Percentiles rank a stretch among this genome's conserved stretches.
These are phyloP conservation scores for Brasilioporus rufonigricans DNA, from an alignment of 768 basidiomycete genomes.

Conservation along the genomic window DNA sequence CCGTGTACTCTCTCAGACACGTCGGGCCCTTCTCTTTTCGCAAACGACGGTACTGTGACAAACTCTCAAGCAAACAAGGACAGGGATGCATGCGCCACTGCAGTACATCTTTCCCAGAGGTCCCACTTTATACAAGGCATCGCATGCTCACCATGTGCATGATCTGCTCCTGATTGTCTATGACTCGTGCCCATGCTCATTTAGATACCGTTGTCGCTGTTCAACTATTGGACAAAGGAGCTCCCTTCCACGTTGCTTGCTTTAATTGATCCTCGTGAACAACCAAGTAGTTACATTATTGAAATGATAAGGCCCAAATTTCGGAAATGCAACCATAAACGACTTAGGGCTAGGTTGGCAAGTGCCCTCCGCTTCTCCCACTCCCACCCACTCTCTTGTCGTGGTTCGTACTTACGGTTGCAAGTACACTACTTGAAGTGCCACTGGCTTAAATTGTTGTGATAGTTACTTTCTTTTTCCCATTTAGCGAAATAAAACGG, in stretches of 20 bases:
- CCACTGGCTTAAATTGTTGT: too few species aligned
- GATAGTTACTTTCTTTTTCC: too few species aligned
- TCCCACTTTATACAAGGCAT: too few species aligned
- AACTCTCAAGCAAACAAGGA: constrained; percentile 78
- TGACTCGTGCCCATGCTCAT: constrained; percentile 26
- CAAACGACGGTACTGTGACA: constrained; percentile 65
- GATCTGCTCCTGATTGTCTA: too few species aligned
- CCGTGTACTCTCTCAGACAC: neutral
- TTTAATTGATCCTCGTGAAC: neutral
- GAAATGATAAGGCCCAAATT: neutral
- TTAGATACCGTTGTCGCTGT: constrained; percentile 24
- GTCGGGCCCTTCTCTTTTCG: neutral
- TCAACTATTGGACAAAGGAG: constrained; percentile 31
- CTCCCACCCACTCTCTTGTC: too few species aligned
- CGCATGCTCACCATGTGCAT: too few species aligned
- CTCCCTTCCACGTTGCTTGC: constrained; percentile 6
- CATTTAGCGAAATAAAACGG: too few species aligned
- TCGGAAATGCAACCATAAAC: neutral
- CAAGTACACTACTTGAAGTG: too few species aligned
- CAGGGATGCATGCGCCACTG: constrained; percentile 55
- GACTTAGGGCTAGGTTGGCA: constrained; percentile 1
- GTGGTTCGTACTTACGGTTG: too few species aligned
- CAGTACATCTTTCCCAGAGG: too few species aligned
- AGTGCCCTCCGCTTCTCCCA: too few species aligned
- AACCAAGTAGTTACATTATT: neutral